Percentiles rank a stretch among this genome's conserved stretches.
Conservation (phyloP, 192 early-diverging fungal species). For the Linnemannia exigua region DNA sequence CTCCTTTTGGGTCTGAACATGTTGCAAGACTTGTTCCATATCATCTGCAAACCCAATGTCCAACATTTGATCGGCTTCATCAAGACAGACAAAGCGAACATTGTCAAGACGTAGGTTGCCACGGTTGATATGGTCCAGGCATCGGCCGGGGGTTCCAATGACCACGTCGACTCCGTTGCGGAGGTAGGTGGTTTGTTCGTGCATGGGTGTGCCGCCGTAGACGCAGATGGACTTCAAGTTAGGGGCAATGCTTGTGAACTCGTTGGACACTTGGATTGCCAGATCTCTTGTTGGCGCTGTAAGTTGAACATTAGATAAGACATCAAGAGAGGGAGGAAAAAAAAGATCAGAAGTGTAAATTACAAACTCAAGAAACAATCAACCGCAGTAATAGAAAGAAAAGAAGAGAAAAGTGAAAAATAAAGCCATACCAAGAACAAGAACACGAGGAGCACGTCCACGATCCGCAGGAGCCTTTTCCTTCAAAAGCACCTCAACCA, state of each 20-base stretch:
- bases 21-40: conserved; percentile 84
- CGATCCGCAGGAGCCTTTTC: conserved; percentile 59
- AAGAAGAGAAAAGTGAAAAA: neutral
- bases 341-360: no score
- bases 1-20: conserved; percentile 85
- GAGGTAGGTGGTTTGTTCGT: conserved; percentile 86
- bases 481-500: conserved; percentile 73
- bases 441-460: conserved; percentile 65
- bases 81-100: conserved; percentile 75
- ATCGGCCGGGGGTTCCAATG: conserved; percentile 89
- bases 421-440: conserved; percentile 60
- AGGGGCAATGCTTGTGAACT: conserved; percentile 76
- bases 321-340: conserved; percentile 37
- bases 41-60: conserved; percentile 86
- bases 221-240: conserved; percentile 79
- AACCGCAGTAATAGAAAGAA: conserved; percentile 61
- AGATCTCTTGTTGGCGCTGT: conserved; percentile 89
- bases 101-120: conserved; percentile 79
- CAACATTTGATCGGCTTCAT: conserved; percentile 90
- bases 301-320: neutral
- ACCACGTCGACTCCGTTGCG: conserved; percentile 81
- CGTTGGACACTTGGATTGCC: conserved; percentile 90
- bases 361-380: no score
- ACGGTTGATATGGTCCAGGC: conserved; percentile 85
- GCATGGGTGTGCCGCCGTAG: conserved; percentile 93